These are phyloP conservation scores for Yamadazyma songkhlaensis DNA, from an alignment of 1,139 yeast species.

Conservation along the genomic window DNA sequence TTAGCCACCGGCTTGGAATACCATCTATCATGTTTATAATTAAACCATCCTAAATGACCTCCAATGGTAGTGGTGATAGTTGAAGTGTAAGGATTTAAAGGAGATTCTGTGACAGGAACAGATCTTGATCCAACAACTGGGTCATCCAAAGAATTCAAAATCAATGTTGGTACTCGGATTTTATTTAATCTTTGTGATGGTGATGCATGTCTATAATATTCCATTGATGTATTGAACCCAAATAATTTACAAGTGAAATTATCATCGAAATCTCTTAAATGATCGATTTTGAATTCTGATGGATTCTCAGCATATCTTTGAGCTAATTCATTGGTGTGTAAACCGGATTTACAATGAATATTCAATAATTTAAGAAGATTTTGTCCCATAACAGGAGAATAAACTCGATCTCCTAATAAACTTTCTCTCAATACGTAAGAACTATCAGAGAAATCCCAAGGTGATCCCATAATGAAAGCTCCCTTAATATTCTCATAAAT, in stretches of 20 bases:
- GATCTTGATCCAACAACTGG: conserved; percentile 54
- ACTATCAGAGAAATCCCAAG: conserved; percentile 56
- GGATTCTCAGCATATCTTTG: conserved; percentile 33
- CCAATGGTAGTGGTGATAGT: conserved; percentile 73
- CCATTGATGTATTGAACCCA: conserved; percentile 52
- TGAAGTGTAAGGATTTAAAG: conserved; percentile 65
- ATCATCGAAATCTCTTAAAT: conserved; percentile 48
- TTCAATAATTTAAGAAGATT: conserved; percentile 44
- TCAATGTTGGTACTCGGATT: conserved; percentile 51
- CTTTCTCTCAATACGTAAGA: conserved; percentile 41
- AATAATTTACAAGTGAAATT: conserved; percentile 51
- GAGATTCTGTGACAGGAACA: conserved; percentile 60
- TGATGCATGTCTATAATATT: conserved; percentile 53
- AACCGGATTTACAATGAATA: conserved; percentile 39
- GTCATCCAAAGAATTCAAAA: conserved; percentile 53
- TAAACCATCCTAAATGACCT: conserved; percentile 76
- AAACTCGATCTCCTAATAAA: conserved; percentile 43
- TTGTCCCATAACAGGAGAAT: conserved; percentile 53
- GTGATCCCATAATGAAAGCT: conserved; percentile 50
- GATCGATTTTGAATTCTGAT: conserved; percentile 27
- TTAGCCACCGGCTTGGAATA: conserved; percentile 37
- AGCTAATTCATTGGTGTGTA: conserved; percentile 24
- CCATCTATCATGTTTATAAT: conserved; percentile 53
- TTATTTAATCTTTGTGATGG: conserved; percentile 48
- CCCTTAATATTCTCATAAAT: conserved; percentile 40